Percentiles rank a stretch among this genome's conserved stretches.
These are phyloP conservation scores for Annulohypoxylon bovei DNA, from an alignment of 495 filamentous ascomycete species.

Conservation along the genomic window DNA sequence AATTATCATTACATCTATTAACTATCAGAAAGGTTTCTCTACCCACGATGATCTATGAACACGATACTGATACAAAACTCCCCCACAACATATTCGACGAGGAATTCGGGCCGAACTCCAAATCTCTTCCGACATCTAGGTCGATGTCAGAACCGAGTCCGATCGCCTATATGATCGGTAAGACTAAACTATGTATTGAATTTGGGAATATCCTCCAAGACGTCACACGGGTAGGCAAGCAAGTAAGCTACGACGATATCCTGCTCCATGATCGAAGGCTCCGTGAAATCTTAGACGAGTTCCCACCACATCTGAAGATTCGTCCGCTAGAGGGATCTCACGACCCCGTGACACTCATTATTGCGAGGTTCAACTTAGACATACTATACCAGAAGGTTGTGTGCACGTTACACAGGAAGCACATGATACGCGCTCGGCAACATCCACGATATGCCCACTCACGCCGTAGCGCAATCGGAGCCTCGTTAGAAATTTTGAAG, in stretches of 20 bases:
- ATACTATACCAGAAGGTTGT: conserved; percentile 84
- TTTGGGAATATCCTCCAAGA: conserved; percentile 64
- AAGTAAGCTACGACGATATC: conserved; percentile 79
- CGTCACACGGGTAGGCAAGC: conserved; percentile 59
- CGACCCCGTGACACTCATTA: conserved; percentile 80
- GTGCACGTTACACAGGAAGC: conserved; percentile 85
- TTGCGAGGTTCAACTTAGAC: conserved; percentile 83
- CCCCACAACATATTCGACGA: conserved; percentile 95
- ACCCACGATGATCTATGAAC: conserved; percentile 84
- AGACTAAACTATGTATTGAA: conserved; percentile 71
- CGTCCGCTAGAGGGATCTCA: conserved; percentile 75
- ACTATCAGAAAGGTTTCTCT: conserved; percentile 63
- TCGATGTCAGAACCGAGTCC: conserved; percentile 82
- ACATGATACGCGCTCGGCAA: conserved; percentile 72
- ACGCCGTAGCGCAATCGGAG: conserved; percentile 80
- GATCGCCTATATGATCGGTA: conserved; percentile 87
- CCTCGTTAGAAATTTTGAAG: conserved; percentile 77
- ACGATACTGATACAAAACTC: conserved; percentile 85
- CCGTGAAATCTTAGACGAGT: conserved; percentile 69
- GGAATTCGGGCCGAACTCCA: conserved; percentile 84
- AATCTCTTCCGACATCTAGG: conserved; percentile 77
- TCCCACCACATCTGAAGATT: conserved; percentile 76
- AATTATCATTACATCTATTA: conserved; percentile 44
- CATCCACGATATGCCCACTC: conserved; percentile 84
- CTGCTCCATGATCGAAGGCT: conserved; percentile 78